Evolutionary conservation across 1,139 yeast genomes (phyloP).

Genomic region (Casaregolazyma suthepensis): DNA sequence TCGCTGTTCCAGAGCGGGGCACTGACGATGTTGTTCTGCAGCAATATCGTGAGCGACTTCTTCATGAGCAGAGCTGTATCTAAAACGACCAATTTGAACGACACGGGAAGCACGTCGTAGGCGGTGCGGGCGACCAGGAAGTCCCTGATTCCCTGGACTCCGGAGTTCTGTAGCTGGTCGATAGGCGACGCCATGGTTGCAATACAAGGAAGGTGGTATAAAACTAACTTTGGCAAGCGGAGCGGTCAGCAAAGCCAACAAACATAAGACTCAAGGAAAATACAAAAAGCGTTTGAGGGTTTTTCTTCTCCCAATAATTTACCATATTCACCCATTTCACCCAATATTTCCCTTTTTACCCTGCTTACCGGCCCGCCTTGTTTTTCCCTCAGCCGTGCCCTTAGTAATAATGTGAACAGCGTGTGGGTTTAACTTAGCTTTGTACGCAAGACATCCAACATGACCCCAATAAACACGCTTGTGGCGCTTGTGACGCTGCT

Average conservation of each 20-base stretch:
- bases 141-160: constrained; percentile 54
- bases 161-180: constrained; percentile 5
- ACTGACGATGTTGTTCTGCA: constrained; percentile 90
- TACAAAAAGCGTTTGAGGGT: neutral
- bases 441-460: neutral
- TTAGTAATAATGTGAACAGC: neutral
- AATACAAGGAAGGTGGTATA: neutral
- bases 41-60: constrained; percentile 79
- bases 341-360: neutral
- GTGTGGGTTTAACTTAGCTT: neutral
- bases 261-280: neutral
- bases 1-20: constrained; percentile 97
- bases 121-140: constrained; percentile 89
- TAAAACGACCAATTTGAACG: constrained; percentile 85
- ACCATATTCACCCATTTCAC: too few species aligned
- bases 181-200: neutral
- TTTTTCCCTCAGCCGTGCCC: neutral
- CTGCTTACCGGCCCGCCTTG: neutral
- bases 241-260: neutral
- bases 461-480: neutral
- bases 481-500: constrained; percentile 9
- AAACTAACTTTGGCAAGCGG: neutral
- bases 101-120: constrained; percentile 94
- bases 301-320: neutral
- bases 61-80: constrained; percentile 89